phyloP scores from a whole-genome alignment of 1,139 yeast species.

The Barnettozyma hawaiiensis region DNA sequence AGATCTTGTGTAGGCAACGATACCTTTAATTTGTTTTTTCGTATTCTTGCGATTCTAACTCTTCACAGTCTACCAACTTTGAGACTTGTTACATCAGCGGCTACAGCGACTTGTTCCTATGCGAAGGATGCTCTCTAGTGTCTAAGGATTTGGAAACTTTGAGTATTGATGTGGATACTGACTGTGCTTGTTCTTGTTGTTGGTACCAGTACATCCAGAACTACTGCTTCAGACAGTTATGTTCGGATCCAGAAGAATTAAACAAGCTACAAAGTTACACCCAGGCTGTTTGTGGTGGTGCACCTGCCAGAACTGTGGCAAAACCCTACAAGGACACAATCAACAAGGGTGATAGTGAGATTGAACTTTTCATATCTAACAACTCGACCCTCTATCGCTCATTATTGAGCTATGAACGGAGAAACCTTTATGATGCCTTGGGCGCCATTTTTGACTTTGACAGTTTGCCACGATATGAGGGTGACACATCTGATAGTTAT shows the following conservation, averaged over 20 bases:
- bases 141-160: conserved; percentile 3
- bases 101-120: conserved; percentile 19
- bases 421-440: conserved; percentile 12
- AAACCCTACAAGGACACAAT: conserved; percentile 16
- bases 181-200: conserved; percentile 24
- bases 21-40: neutral
- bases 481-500: neutral
- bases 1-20: conserved; percentile 8
- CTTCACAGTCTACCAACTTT: conserved; percentile 15
- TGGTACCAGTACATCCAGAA: conserved; percentile 22
- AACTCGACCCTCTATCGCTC: conserved; percentile 19
- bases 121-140: conserved; percentile 25
- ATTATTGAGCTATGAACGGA: conserved; percentile 16
- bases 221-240: conserved; percentile 23
- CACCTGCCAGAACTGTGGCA: conserved; percentile 14
- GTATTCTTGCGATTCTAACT: neutral
- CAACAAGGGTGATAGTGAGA: neutral
- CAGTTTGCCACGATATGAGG: conserved; percentile 1
- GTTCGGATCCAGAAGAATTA: conserved; percentile 16
- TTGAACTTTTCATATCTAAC: conserved; percentile 17
- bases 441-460: conserved; percentile 14
- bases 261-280: conserved; percentile 12
- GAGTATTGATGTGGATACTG: conserved; percentile 14
- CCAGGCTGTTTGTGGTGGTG: conserved; percentile 11
- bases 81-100: conserved; percentile 20